Conservation (phyloP, 345 rosid species). For the Erucastrum elatum region DNA sequence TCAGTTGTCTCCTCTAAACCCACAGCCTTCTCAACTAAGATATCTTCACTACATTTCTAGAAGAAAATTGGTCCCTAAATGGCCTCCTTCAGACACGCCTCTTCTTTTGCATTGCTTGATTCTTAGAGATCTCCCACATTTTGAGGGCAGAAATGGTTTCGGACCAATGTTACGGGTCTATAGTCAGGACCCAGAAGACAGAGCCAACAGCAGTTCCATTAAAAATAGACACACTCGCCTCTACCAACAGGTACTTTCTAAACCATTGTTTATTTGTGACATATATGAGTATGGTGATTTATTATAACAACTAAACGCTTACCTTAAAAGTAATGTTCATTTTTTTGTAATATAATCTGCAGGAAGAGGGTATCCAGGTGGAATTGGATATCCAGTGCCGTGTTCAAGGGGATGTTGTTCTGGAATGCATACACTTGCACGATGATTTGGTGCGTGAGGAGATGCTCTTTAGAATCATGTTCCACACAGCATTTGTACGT, state of each 20-base stretch:
- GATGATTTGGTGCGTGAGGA: conserved; percentile 70
- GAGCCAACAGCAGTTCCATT: conserved; percentile 72
- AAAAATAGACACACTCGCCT: conserved; percentile 58
- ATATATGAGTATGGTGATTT: conserved; percentile 24
- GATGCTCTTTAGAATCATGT: conserved; percentile 81
- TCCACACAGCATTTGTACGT: conserved; percentile 89
- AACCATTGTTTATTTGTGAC: conserved; percentile 16
- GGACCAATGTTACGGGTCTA: conserved; percentile 66
- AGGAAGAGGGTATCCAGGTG: conserved; percentile 78
- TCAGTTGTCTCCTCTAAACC: conserved; percentile 61
- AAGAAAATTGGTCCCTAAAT: conserved; percentile 65
- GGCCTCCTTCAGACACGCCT: conserved; percentile 83
- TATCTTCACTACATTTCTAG: conserved; percentile 87
- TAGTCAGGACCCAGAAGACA: conserved; percentile 74
- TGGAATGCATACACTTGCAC: conserved; percentile 82
- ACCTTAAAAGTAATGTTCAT: neutral
- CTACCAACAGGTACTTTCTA: conserved; percentile 59
- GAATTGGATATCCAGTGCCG: conserved; percentile 79
- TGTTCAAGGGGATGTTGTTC: conserved; percentile 92
- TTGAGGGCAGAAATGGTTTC: conserved; percentile 60
- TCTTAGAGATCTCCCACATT: conserved; percentile 60
- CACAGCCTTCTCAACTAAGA: conserved; percentile 83
- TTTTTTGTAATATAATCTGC: conserved; percentile 34
- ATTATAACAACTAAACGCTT: conserved; percentile 61
- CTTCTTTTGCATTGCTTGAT: conserved; percentile 71